A percentile compares a stretch with the other conserved stretches of the same genome.
These are phyloP conservation scores for Ustilago bromivora DNA, from an alignment of 1,284 basidiomycete genomes.

Conservation along the genomic window DNA sequence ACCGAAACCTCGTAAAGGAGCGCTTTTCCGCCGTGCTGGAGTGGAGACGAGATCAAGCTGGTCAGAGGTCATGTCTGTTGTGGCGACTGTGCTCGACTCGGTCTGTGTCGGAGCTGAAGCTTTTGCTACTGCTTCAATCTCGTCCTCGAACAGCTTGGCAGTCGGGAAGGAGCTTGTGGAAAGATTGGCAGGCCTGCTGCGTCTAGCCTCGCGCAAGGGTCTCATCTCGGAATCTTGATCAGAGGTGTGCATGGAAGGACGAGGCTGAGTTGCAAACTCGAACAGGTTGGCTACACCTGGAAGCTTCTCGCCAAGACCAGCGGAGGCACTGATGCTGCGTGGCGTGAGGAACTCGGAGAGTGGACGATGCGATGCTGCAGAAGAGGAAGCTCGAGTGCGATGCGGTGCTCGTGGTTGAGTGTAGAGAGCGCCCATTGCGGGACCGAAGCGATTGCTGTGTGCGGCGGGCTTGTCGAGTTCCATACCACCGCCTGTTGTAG, in stretches of 20 bases:
- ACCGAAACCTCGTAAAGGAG: conserved; percentile 12
- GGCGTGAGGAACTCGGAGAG: conserved; percentile 52
- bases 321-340: conserved; percentile 53
- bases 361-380: conserved; percentile 41
- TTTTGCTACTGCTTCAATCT: conserved; percentile 42
- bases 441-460: conserved; percentile 3
- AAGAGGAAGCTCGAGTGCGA: conserved; percentile 48
- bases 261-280: conserved; percentile 52
- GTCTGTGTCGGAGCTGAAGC: conserved; percentile 14
- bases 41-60: conserved; percentile 22
- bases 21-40: conserved; percentile 28
- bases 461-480: conserved; percentile 20
- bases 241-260: conserved; percentile 35
- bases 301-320: conserved; percentile 46
- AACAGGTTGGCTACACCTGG: conserved; percentile 53
- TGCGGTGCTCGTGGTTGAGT: conserved; percentile 23
- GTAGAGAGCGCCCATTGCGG: neutral
- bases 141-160: conserved; percentile 51
- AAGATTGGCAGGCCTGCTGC: conserved; percentile 36
- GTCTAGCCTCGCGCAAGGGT: conserved; percentile 37
- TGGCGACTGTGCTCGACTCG: neutral
- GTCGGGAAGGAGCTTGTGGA: conserved; percentile 43
- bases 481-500: conserved; percentile 30
- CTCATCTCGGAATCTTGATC: conserved; percentile 29
- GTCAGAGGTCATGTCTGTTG: conserved; percentile 9